Evolutionary conservation across 352 stramenopile genomes (phyloP).

Genomic region (Blastocystis sp.): DNA sequence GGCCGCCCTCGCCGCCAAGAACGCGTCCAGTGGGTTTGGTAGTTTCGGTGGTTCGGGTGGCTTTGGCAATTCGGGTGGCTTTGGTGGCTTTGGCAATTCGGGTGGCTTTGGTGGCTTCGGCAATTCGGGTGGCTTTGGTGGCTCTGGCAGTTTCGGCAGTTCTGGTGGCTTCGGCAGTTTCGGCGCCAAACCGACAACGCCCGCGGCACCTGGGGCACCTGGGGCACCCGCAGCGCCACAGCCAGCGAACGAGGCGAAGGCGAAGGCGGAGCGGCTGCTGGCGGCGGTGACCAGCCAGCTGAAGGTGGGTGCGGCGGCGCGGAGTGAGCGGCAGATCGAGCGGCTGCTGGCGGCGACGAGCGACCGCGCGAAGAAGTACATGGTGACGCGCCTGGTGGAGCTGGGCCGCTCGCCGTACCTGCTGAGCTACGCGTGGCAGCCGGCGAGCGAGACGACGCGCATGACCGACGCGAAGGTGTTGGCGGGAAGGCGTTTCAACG

Average conservation of each 20-base stretch:
- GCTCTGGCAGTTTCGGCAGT: background rate
- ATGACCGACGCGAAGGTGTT: constrained; percentile 37
- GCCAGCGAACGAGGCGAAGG: background rate
- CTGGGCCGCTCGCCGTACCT: constrained; percentile 37
- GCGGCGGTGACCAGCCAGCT: constrained; percentile 7
- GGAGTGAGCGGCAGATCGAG: constrained; percentile 4
- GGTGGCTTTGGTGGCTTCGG: background rate
- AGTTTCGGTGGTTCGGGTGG: constrained; percentile 8
- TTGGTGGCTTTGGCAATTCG: no score
- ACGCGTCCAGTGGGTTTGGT: background rate
- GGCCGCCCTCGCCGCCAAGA: background rate
- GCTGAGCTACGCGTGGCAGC: background rate
- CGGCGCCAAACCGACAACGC: background rate
- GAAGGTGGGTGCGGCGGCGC: background rate
- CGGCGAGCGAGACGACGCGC: background rate
- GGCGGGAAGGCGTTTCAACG: background rate
- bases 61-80: no score
- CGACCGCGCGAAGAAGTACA: constrained; percentile 1
- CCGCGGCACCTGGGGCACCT: no score
- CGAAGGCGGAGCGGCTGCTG: constrained; percentile 31
- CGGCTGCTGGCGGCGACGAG: background rate
- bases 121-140: background rate
- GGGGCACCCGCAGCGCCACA: background rate
- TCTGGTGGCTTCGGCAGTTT: background rate
- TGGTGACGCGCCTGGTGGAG: constrained; percentile 9